phyloP scores from a whole-genome alignment of 768 basidiomycete genomes.

The Kondoa malvinella region DNA sequence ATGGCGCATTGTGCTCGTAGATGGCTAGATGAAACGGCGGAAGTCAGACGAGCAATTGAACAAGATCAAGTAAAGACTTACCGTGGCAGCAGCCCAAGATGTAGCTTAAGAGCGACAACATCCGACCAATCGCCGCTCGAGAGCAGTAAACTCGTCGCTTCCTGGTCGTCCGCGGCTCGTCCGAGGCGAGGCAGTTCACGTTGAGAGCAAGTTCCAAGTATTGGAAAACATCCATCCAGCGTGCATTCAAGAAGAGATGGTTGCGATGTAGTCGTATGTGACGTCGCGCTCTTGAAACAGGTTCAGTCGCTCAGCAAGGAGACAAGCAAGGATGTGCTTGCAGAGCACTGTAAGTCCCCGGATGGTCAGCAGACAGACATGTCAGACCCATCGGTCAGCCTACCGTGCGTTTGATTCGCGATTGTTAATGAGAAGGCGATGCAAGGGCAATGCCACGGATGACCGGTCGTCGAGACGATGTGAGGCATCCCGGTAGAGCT shows the following conservation, averaged over 20 bases:
- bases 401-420: not conserved
- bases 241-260: not conserved
- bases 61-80: too few species aligned
- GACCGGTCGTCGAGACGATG: not conserved
- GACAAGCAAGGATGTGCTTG: not conserved
- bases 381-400: not conserved
- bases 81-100: constrained; percentile 41
- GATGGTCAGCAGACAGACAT: not conserved
- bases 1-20: too few species aligned
- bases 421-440: not conserved
- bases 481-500: not conserved
- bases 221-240: not conserved
- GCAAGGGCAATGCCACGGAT: not conserved
- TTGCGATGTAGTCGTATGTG: not conserved
- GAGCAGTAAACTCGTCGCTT: too few species aligned
- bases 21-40: too few species aligned
- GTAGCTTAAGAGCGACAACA: too few species aligned
- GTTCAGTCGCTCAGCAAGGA: not conserved
- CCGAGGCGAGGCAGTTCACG: too few species aligned
- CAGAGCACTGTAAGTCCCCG: not conserved
- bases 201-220: not conserved
- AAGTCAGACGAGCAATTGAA: too few species aligned
- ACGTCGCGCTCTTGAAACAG: not conserved
- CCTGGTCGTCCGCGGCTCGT: too few species aligned
- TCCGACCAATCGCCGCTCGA: too few species aligned